Conservation (phyloP, 2,329 filamentous ascomycete genomes). For the Pezicula neosporulosa region DNA sequence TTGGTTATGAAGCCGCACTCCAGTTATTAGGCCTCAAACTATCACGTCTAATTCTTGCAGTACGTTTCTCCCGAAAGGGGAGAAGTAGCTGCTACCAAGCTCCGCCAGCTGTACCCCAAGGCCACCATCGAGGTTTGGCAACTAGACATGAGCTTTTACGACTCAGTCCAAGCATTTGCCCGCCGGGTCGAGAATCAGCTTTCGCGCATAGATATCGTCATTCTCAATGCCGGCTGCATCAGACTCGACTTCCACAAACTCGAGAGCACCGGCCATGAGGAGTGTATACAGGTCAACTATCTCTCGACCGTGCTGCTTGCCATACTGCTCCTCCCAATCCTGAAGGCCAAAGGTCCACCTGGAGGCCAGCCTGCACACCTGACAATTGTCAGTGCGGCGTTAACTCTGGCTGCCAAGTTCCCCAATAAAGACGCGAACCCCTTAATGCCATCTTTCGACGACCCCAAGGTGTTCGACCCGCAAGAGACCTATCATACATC, state of each 20-base stretch:
- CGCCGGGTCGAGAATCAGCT: slow-evolving; percentile 29
- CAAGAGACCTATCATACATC: slow-evolving; percentile 26
- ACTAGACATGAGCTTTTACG: slow-evolving; percentile 45
- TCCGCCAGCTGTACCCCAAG: slow-evolving; percentile 27
- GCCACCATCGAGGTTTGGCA: slow-evolving; percentile 44
- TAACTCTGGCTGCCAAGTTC: slow-evolving; percentile 24
- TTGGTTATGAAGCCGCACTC: slow-evolving; percentile 39
- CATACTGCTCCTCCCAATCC: slow-evolving; percentile 23
- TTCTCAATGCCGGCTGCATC: slow-evolving; percentile 41
- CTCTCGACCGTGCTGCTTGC: slow-evolving; percentile 22
- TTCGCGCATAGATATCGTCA: slow-evolving; percentile 36
- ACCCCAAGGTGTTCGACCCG: slow-evolving; percentile 19
- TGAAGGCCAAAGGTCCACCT: slow-evolving; percentile 13
- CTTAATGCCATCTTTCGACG: slow-evolving; percentile 29
- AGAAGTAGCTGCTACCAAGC: slow-evolving; percentile 32
- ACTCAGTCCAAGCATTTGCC: slow-evolving; percentile 40
- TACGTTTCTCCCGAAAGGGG: slow-evolving; percentile 41
- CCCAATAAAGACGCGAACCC: slow-evolving; percentile 21
- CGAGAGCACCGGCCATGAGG: slow-evolving; percentile 34
- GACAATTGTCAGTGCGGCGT: slow-evolving; percentile 11
- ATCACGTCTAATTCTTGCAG: slow-evolving; percentile 42
- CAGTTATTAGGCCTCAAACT: slow-evolving; percentile 37
- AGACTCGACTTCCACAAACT: slow-evolving; percentile 5
- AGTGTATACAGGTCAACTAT: slow-evolving; percentile 34
- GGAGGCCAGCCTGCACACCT: slow-evolving; percentile 5